Evolutionary conservation across 805 yeast species (phyloP).

Genomic region (Pichia eremophila): DNA sequence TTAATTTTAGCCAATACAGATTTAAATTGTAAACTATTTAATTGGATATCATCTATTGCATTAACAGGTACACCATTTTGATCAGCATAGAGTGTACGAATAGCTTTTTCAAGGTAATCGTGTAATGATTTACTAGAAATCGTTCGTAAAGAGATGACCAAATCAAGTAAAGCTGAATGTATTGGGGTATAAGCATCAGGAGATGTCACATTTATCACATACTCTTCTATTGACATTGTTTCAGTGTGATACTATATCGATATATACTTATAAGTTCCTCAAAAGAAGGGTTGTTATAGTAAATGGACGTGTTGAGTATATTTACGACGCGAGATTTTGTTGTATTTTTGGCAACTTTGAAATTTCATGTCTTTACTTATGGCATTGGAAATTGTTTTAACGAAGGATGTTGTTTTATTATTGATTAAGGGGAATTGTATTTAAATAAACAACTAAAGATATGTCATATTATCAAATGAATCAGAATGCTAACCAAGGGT

Average conservation of each 20-base stretch:
- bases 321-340: background rate
- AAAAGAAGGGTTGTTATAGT: too few species aligned
- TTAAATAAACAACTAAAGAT: background rate
- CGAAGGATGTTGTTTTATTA: too few species aligned
- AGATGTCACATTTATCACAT: background rate
- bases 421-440: too few species aligned
- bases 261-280: too few species aligned
- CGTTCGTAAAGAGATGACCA: background rate
- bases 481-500: background rate
- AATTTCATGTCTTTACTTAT: too few species aligned
- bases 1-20: slow-evolving; percentile 9
- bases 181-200: background rate
- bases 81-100: slow-evolving; percentile 1
- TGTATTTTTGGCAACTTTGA: background rate
- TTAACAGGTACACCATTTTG: background rate
- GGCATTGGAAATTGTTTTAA: too few species aligned
- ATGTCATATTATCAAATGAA: background rate
- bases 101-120: background rate
- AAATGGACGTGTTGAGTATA: too few species aligned
- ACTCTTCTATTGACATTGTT: too few species aligned
- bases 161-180: background rate
- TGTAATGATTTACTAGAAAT: background rate
- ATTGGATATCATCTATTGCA: background rate
- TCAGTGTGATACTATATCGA: too few species aligned
- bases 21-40: background rate